Percentiles rank a stretch among this genome's conserved stretches.
Conservation (phyloP, 352 stramenopile genomes). For the Labyrinthula sp. region DNA sequence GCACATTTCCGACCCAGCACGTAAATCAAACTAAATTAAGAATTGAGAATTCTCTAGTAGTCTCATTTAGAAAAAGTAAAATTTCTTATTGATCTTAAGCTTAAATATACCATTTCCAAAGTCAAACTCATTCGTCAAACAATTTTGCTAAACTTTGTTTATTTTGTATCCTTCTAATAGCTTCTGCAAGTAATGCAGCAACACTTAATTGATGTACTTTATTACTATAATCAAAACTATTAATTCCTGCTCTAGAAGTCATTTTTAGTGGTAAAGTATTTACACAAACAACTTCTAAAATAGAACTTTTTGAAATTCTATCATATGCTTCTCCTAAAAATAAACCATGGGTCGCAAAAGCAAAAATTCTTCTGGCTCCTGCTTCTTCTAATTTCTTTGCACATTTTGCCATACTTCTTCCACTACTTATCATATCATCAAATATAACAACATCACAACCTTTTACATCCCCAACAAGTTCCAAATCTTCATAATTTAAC, state of each 20-base stretch:
- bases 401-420: slow-evolving; percentile 51
- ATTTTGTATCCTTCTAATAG: slow-evolving; percentile 39
- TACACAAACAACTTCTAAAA: slow-evolving; percentile 62
- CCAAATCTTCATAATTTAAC: slow-evolving; percentile 38
- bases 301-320: slow-evolving; percentile 52
- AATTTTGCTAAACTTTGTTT: slow-evolving; percentile 14
- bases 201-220: slow-evolving; percentile 65
- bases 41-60: too few relatives aligned
- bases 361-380: slow-evolving; percentile 60
- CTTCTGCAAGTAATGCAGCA: slow-evolving; percentile 57
- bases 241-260: slow-evolving; percentile 38
- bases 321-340: slow-evolving; percentile 58
- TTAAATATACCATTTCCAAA: too few relatives aligned
- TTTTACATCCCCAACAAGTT: slow-evolving; percentile 62
- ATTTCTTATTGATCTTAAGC: too few relatives aligned
- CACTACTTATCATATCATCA: slow-evolving; percentile 67
- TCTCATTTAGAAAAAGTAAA: too few relatives aligned
- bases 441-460: slow-evolving; percentile 66
- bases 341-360: slow-evolving; percentile 63
- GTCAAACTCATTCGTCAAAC: too few relatives aligned
- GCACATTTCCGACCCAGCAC: too few relatives aligned
- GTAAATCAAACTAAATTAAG: too few relatives aligned
- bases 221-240: slow-evolving; percentile 38
- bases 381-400: slow-evolving; percentile 51
- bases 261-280: slow-evolving; percentile 51